phyloP scores from a whole-genome alignment of 148 eudicot genomes.

The Simmondsia chinensis region DNA sequence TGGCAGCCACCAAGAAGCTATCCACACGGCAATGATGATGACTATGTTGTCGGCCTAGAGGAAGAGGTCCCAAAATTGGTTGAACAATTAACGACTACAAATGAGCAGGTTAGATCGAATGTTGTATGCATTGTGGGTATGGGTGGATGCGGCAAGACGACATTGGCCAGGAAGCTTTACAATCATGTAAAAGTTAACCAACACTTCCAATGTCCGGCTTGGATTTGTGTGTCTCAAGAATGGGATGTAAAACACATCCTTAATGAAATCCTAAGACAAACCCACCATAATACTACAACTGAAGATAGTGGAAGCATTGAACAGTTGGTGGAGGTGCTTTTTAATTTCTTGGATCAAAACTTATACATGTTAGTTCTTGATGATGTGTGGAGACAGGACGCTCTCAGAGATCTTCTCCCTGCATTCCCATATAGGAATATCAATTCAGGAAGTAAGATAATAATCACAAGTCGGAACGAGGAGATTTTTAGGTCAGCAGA shows the following conservation, averaged over 20 bases:
- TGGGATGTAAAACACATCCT: not conserved
- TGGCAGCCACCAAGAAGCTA: not conserved
- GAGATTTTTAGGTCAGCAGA: not conserved
- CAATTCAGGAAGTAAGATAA: constrained; percentile 10
- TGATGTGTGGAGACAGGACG: constrained; percentile 7
- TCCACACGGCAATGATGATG: not conserved
- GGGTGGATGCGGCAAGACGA: not conserved
- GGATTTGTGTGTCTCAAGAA: not conserved
- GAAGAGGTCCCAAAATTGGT: not conserved
- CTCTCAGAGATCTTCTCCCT: not conserved
- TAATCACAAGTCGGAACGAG: constrained; percentile 2
- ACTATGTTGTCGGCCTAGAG: constrained; percentile 6
- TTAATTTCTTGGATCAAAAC: not conserved
- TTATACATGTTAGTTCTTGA: constrained; percentile 8
- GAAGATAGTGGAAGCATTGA: not conserved
- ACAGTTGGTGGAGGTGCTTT: not conserved
- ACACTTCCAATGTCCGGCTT: not conserved
- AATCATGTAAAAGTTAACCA: not conserved
- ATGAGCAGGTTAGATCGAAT: not conserved
- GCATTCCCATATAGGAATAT: constrained; percentile 4
- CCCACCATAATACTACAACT: not conserved
- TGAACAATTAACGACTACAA: not conserved
- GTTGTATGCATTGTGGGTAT: constrained; percentile 1
- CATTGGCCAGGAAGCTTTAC: not conserved
- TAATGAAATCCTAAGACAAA: not conserved